Evolutionary conservation across 108 stramenopile genomes (phyloP), one percentile per base, ranked within the genome.

Genomic region (Thalassiosira profunda): DNA sequence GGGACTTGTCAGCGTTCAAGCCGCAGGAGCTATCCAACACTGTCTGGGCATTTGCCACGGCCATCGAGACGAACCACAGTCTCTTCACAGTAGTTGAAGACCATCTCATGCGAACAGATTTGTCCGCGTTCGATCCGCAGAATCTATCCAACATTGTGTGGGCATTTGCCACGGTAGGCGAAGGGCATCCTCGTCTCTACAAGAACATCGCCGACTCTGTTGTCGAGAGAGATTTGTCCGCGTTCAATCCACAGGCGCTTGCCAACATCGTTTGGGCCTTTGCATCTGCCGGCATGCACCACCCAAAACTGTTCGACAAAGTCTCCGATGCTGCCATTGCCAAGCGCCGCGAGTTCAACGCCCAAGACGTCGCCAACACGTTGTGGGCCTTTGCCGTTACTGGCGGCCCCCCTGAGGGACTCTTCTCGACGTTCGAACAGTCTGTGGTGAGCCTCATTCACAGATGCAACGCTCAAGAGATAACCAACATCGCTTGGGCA

Each of bases 231-330:
- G n/a, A n/a, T n/a, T n/a, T n/a, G n/a, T n/a, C n/a, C n/a, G n/a
- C 58, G 35, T 94, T 94, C 70, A 94, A 91, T 33, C 90, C 91
- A 9, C 91, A 92, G 63, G 91, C 89, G 56, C 58, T 89, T 8
- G 45, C 70, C 11, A 71, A 91, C 54, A 83, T 79, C 18, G 83
- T 76, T 23, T 93, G 92, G 92, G 88, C 88, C 23, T 68, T 87
- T 24, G 90, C 89, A 10, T 89, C 89, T 20, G 76, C 88, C n/a
- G 84, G 80, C n/a, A n/a, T 44, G 18, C 17, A 44, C 20, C 43
- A 44, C 6, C 43, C 43, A 0, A 44, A 44, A 1, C 6, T 44
- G 5, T 44, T 44, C 20, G 18, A 44, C 3, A 0, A 44, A 44
- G 43, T 44, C 20, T 4, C 43, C 43, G 20, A 6, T 4, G 43